phyloP scores from a whole-genome alignment of 2,329 filamentous ascomycete genomes.

The Onygenales sp. region DNA sequence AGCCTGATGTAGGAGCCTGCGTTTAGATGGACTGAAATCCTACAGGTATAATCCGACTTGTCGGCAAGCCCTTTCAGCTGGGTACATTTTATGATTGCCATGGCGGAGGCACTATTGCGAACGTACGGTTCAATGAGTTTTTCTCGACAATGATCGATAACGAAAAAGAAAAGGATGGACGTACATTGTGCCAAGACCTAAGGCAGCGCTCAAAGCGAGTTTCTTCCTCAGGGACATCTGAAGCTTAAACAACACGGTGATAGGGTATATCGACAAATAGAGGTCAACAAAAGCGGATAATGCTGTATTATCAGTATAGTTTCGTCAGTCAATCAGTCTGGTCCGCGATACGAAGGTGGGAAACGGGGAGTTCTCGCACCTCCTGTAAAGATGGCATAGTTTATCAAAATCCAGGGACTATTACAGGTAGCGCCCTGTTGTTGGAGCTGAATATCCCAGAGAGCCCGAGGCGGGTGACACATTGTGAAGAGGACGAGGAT shows the following conservation, averaged over 20 bases:
- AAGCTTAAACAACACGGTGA: constrained; percentile 23
- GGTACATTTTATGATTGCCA: constrained; percentile 25
- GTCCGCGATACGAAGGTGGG: too few species aligned
- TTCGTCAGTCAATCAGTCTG: too few species aligned
- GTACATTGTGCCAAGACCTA: constrained; percentile 24
- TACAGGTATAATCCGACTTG: constrained; percentile 22
- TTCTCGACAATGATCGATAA: too few species aligned
- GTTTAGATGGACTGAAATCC: constrained; percentile 4
- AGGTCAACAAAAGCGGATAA: constrained; percentile 24
- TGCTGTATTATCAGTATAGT: constrained; percentile 9
- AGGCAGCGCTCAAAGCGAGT: constrained; percentile 18
- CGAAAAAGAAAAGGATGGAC: constrained; percentile 6
- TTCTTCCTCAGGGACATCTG: constrained; percentile 22
- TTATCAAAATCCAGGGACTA: too few species aligned
- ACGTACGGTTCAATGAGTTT: neutral
- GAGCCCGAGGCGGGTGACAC: constrained; percentile 30
- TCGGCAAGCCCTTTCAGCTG: constrained; percentile 18
- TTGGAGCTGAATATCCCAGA: constrained; percentile 25
- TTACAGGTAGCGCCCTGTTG: too few species aligned
- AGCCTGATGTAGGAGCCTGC: too few species aligned
- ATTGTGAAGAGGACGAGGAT: constrained; percentile 35
- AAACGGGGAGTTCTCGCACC: too few species aligned
- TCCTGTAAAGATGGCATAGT: too few species aligned
- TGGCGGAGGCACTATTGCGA: constrained; percentile 19
- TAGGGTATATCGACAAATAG: constrained; percentile 21